Percentiles rank a stretch among this genome's conserved stretches.
Evolutionary conservation across 495 filamentous ascomycete species (phyloP).

Genomic region (Penicillium ucsense): DNA sequence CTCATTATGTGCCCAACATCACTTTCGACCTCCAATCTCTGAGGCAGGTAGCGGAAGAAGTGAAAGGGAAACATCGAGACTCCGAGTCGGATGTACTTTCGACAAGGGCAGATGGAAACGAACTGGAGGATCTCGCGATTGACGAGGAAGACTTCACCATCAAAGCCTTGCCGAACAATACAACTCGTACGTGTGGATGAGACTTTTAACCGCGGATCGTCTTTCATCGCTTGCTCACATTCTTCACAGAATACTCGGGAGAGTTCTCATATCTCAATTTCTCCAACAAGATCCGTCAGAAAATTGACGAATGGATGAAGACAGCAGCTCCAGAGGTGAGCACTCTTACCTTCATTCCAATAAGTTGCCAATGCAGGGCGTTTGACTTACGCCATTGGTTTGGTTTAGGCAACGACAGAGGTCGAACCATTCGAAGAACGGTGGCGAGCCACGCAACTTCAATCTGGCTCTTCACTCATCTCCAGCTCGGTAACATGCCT

Average conservation of each 20-base stretch:
- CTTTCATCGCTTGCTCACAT: background rate
- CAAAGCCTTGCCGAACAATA: conserved; percentile 38
- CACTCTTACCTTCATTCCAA: background rate
- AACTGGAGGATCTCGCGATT: conserved; percentile 34
- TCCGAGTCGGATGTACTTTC: conserved; percentile 28
- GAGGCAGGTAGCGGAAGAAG: conserved; percentile 30
- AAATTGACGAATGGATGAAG: conserved; percentile 42
- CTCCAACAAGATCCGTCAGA: conserved; percentile 39
- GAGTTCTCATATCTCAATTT: conserved; percentile 45
- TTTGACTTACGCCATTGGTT: background rate
- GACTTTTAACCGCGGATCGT: background rate
- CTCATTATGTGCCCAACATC: conserved; percentile 34
- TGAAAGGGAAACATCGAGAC: conserved; percentile 28
- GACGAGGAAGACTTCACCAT: conserved; percentile 39
- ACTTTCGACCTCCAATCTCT: conserved; percentile 36
- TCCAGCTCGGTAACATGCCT: conserved; percentile 36
- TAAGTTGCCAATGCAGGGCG: too few relatives aligned
- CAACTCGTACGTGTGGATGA: conserved; percentile 26
- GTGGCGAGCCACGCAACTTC: conserved; percentile 40
- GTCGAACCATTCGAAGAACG: conserved; percentile 38
- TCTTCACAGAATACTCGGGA: conserved; percentile 38
- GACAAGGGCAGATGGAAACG: conserved; percentile 26
- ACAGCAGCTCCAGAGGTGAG: conserved; percentile 33
- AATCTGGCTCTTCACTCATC: conserved; percentile 32
- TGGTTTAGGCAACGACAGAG: conserved; percentile 27